phyloP scores from a whole-genome alignment of 108 stramenopile species.

The Pseudonitzschia delicatissima region DNA sequence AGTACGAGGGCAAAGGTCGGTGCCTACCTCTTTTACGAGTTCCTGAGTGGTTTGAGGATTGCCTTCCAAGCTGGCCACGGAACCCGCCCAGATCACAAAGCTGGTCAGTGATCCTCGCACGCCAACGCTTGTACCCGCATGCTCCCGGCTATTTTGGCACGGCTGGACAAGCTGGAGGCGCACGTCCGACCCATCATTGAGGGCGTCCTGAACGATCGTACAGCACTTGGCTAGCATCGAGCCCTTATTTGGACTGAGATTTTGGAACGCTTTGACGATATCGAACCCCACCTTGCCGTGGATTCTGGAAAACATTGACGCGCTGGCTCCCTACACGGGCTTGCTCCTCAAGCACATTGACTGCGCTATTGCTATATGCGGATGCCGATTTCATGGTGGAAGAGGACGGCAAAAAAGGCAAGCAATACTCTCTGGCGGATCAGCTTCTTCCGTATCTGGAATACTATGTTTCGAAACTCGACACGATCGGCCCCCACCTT shows the following conservation, averaged over 20 bases:
- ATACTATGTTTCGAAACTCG: constrained; percentile 52
- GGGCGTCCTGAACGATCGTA: constrained; percentile 59
- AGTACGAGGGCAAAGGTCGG: constrained; percentile 40
- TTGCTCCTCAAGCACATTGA: constrained; percentile 68
- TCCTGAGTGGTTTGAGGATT: constrained; percentile 47
- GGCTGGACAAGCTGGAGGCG: constrained; percentile 57
- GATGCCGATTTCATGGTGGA: constrained; percentile 36
- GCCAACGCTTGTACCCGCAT: constrained; percentile 57
- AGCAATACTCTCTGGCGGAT: constrained; percentile 50
- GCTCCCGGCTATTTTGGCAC: constrained; percentile 55
- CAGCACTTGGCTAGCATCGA: constrained; percentile 63
- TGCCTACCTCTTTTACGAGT: constrained; percentile 50
- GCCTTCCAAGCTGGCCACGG: constrained; percentile 37
- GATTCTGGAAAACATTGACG: constrained; percentile 71
- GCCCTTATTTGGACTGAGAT: constrained; percentile 52
- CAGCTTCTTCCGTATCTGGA: constrained; percentile 65
- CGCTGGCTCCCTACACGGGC: constrained; percentile 72
- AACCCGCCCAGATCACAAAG: constrained; percentile 45
- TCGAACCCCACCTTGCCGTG: constrained; percentile 76
- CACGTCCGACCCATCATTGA: constrained; percentile 62
- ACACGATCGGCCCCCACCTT: constrained; percentile 66
- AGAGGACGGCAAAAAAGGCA: constrained; percentile 10
- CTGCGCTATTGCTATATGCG: constrained; percentile 62
- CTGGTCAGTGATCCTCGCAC: constrained; percentile 61
- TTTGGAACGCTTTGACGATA: constrained; percentile 69